Conservation (phyloP, 2,329 filamentous ascomycete species). For the Pleomassaria siparia region DNA sequence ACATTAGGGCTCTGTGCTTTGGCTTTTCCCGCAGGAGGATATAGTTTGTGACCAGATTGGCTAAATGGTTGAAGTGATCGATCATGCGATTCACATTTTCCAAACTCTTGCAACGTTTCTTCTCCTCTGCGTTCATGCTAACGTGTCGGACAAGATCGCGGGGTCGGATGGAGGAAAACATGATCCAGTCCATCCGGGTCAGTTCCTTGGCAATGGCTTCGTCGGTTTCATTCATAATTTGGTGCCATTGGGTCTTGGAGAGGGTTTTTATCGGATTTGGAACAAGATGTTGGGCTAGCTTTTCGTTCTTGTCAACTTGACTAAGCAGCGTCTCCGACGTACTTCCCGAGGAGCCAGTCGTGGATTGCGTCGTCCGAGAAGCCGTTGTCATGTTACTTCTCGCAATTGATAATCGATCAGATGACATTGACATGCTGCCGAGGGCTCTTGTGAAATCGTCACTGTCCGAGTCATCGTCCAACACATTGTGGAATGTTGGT, state of each 20-base stretch:
- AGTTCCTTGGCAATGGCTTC: constrained; percentile 88
- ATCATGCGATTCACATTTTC: constrained; percentile 94
- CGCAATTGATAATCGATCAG: constrained; percentile 31
- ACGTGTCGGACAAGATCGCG: constrained; percentile 93
- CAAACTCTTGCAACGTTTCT: constrained; percentile 74
- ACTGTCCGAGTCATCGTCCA: constrained; percentile 41
- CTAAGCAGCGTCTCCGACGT: constrained; percentile 57
- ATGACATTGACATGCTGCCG: constrained; percentile 32
- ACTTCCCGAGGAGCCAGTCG: constrained; percentile 23
- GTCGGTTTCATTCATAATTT: constrained; percentile 83
- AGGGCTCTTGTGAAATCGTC: constrained; percentile 36
- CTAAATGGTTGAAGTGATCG: constrained; percentile 68
- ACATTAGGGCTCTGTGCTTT: constrained; percentile 85
- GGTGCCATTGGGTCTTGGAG: constrained; percentile 84
- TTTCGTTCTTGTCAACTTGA: constrained; percentile 76
- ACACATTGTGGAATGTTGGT: constrained; percentile 48
- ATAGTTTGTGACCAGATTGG: constrained; percentile 57
- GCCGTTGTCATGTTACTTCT: constrained; percentile 27
- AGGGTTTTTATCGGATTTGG: constrained; percentile 70
- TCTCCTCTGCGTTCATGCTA: constrained; percentile 69
- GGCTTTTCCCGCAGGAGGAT: constrained; percentile 86
- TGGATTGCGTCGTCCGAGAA: constrained; percentile 28
- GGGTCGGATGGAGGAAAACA: constrained; percentile 93
- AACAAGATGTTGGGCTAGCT: constrained; percentile 71
- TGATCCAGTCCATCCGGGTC: constrained; percentile 95